A percentile compares a stretch with the other conserved stretches of the same genome.
phyloP scores from a whole-genome alignment of 129 eudicot genomes.

The Arctium minus region DNA sequence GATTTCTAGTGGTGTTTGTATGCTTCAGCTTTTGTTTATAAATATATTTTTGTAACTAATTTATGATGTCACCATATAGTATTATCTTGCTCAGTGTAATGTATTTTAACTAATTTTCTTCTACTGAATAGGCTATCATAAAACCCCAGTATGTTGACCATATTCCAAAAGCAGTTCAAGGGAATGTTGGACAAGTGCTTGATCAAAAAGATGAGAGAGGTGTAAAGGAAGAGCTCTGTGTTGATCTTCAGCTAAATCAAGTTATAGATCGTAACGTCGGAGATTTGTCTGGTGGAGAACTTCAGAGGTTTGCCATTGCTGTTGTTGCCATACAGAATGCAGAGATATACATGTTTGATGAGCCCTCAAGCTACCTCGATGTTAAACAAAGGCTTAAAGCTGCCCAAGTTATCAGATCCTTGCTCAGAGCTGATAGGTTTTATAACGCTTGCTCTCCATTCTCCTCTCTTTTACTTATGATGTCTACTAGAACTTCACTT shows the following conservation, averaged over 20 bases:
- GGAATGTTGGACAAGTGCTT: constrained; percentile 92
- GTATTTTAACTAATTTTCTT: neutral
- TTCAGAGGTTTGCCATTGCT: constrained; percentile 68
- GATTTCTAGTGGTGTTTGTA: neutral
- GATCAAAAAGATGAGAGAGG: constrained; percentile 89
- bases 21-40: neutral
- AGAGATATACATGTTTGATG: constrained; percentile 83
- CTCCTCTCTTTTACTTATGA: neutral
- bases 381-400: constrained; percentile 82
- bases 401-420: constrained; percentile 73
- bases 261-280: constrained; percentile 75
- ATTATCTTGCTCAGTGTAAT: neutral
- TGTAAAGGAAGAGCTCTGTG: constrained; percentile 59
- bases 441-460: neutral
- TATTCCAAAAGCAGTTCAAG: constrained; percentile 97
- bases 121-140: constrained; percentile 62
- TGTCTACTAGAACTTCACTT: neutral
- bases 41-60: neutral
- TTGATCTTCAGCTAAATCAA: constrained; percentile 82
- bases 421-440: constrained; percentile 76
- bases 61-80: neutral
- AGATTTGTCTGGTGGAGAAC: constrained; percentile 69
- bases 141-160: constrained; percentile 97
- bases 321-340: constrained; percentile 60
- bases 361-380: constrained; percentile 82